Base-by-base conservation (phyloP, 768 basidiomycete genomes). In the Suillus alpinus region DNA sequence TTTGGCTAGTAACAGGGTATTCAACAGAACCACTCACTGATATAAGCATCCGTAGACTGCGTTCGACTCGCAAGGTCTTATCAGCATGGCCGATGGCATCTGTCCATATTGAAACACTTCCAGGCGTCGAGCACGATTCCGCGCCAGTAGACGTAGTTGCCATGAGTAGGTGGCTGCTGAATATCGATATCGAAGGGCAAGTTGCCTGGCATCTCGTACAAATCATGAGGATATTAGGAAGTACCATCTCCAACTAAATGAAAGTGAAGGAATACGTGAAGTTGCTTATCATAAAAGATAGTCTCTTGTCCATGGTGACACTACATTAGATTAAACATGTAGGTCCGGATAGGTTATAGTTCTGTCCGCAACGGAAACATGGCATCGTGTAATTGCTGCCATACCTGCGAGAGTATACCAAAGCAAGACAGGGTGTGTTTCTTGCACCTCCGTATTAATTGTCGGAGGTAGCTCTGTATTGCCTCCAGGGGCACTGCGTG, bases 141-240 rank as follows among this genome's bases (percentile, higher is more conserved):
- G 64, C 63, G 10, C 66, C 74, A 20, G 73, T 72, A 26, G 86
- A 88, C 60, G 63, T 86, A 57, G 85, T 87, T n/a, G 82, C 80
- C 18, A 71, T 74, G 56, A 63, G 63, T 29, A 26, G 83, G 82
- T 18, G 81, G 82, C 63, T 81, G 57, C 73, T 81, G 58, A 77
- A 74, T 62, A 68, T 75, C 58, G 77, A 75, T 63, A 68, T 75
- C 59, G 67, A 70, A 32, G 71, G 78, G 3, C 79, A 78, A 67
- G 82, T 84, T 10, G 75, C 31, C 10, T 47, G 32, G 13, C 8
- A 43, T 34, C 31, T 18, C 47, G 8, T 29, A 23, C 23, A 9
- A 34, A 32, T 26, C 3, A n/a, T 34, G 29, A 34, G 26, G 29
- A 13, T 29, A 46, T 29, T 26, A 37, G 40, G 12, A 49, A 29